A percentile compares a stretch with the other conserved stretches of the same genome.
These are phyloP conservation scores for Pleomassaria siparia DNA, from an alignment of 2,329 filamentous ascomycete genomes.

Conservation along the genomic window DNA sequence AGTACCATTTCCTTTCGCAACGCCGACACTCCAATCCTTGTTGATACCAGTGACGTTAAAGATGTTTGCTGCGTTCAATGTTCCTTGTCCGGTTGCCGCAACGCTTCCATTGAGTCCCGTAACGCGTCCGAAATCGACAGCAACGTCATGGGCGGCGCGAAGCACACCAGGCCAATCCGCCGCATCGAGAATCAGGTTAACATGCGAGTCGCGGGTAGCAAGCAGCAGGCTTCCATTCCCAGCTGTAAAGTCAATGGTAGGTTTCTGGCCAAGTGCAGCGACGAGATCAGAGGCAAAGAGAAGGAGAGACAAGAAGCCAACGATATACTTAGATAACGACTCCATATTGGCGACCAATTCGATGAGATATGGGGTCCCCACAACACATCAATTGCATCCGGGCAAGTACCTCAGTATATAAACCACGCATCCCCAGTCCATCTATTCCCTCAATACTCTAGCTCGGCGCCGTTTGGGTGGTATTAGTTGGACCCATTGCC, in stretches of 20 bases:
- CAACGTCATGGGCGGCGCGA: conserved; percentile 67
- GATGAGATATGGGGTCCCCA: conserved; percentile 1
- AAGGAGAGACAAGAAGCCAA: conserved; percentile 29
- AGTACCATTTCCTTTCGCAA: conserved; percentile 7
- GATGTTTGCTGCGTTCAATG: conserved; percentile 48
- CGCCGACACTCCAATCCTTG: conserved; percentile 35
- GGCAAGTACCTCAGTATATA: conserved; percentile 5
- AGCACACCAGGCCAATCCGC: conserved; percentile 68
- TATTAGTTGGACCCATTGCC: conserved; percentile 8
- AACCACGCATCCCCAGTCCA: conserved; percentile 8
- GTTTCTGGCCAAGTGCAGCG: conserved; percentile 53
- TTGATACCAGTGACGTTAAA: conserved; percentile 46
- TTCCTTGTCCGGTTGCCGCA: conserved; percentile 54
- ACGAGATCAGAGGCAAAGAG: conserved; percentile 21
- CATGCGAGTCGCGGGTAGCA: conserved; percentile 30
- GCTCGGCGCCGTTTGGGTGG: conserved; percentile 6
- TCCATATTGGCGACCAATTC: conserved; percentile 23
- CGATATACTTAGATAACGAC: conserved; percentile 28
- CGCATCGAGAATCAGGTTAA: conserved; percentile 37
- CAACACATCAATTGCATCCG: background rate
- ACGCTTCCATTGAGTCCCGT: conserved; percentile 65
- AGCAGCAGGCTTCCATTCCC: conserved; percentile 40
- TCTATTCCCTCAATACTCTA: conserved; percentile 24
- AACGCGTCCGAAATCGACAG: conserved; percentile 69
- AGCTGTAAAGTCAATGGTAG: conserved; percentile 51